These are phyloP conservation scores for Dioszegia hungarica DNA, from an alignment of 768 basidiomycete species.

Conservation along the genomic window DNA sequence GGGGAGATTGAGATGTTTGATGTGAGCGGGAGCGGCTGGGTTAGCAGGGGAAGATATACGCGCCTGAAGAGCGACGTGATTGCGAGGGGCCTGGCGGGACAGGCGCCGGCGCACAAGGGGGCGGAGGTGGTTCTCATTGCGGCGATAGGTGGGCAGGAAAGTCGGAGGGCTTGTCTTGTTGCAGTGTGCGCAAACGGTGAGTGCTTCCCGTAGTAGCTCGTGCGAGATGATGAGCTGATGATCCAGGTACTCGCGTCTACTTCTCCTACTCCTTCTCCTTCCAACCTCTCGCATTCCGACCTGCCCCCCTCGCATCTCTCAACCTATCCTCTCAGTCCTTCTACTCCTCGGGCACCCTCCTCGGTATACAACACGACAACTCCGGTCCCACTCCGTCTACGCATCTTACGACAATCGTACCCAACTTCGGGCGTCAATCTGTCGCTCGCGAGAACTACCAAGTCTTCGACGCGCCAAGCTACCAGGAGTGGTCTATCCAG, in stretches of 20 bases:
- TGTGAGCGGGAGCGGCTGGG: slow-evolving; percentile 23
- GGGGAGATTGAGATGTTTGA: slow-evolving; percentile 41
- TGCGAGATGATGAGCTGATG: slow-evolving; percentile 1
- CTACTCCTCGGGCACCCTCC: slow-evolving; percentile 33
- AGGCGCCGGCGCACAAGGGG: slow-evolving; percentile 8
- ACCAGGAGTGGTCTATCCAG: slow-evolving; percentile 22
- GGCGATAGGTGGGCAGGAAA: slow-evolving; percentile 64
- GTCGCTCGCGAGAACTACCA: slow-evolving; percentile 30
- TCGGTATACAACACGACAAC: slow-evolving; percentile 30
- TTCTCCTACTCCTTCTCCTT: slow-evolving; percentile 52
- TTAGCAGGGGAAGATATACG: slow-evolving; percentile 18
- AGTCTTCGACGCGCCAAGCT: slow-evolving; percentile 13
- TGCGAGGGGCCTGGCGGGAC: not conserved
- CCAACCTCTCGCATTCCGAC: slow-evolving; percentile 23
- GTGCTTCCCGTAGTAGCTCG: slow-evolving; percentile 5
- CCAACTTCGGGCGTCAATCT: slow-evolving; percentile 30
- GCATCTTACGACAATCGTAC: slow-evolving; percentile 21
- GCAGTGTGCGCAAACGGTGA: slow-evolving; percentile 66
- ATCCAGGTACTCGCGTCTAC: slow-evolving; percentile 69
- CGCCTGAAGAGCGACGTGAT: slow-evolving; percentile 6
- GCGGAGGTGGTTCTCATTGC: slow-evolving; percentile 58
- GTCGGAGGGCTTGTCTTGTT: slow-evolving; percentile 66
- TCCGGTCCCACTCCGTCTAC: slow-evolving; percentile 17
- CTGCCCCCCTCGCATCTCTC: slow-evolving; percentile 56
- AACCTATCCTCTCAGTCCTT: slow-evolving; percentile 59